Base-by-base conservation (phyloP, 805 yeast genomes). In the Schizosaccharomyces pombe region DNA sequence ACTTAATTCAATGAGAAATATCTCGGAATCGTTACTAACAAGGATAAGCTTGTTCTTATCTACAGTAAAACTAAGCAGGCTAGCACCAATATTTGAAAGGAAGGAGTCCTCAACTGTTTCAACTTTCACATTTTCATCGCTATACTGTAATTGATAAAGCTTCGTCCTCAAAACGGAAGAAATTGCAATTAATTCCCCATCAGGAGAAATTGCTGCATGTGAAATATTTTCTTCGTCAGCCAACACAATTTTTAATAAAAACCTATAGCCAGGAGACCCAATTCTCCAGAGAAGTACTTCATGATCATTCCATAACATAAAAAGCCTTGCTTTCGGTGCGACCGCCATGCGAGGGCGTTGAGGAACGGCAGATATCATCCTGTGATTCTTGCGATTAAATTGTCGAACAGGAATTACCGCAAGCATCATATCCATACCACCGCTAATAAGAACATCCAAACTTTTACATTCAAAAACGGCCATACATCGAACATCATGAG, bases 231-330 rank as follows among this genome's bases (percentile, higher is more conserved):
- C 95, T 32, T 83, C 94, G 58, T 81, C 91, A 52, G 77, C 72
- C 56, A 81, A 67, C 2, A 75, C 69, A 61, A 84, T 57, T 47
- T 47, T 52, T n/a, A 56, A 12, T 19, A 57, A 31, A 19, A 52
- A 49, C 3, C 53, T 34, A 19, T 49, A 32, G 11, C 53, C 53
- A 9, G 53, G 39, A 30, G 34, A 30, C 24, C 67, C 68, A 19
- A 85, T 62, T 57, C 67, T 70, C 97, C 97, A 91, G 9, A 91
- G 71, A 63, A 85, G 85, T 47, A 89, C 75, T 2, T 75, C 71
- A 63, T 82, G 86, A 59, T 82, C 93, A 61, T 79, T 81, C 91
- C 93, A 89, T 74, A 81, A 73, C 5, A 77, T 72, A 29, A 89
- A 65, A 26, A 78, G 66, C 57, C 79, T 73, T 40, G 73, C 70